These are phyloP conservation scores for Wickerhamomyces sp. DNA, from an alignment of 1,139 yeast species.

Conservation along the genomic window DNA sequence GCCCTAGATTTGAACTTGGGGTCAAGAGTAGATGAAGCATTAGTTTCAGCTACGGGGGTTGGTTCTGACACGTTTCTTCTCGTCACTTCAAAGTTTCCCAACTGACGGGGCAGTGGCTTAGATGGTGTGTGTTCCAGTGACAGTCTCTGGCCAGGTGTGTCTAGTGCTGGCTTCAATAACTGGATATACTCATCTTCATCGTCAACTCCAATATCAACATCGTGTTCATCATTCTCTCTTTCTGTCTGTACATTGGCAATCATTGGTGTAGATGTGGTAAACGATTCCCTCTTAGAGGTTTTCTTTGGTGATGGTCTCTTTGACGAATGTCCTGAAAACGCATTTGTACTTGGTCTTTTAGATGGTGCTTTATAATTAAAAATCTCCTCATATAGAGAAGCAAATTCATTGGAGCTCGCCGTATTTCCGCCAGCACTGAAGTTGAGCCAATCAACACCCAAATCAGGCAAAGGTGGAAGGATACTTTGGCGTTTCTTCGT, in stretches of 20 bases:
- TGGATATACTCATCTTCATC: neutral
- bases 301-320: slow-evolving; percentile 8
- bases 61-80: slow-evolving; percentile 19
- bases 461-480: slow-evolving; percentile 22
- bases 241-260: too few species aligned
- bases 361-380: slow-evolving; percentile 22
- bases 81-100: slow-evolving; percentile 10
- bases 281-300: slow-evolving; percentile 1
- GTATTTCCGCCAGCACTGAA: slow-evolving; percentile 11
- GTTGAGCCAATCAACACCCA: slow-evolving; percentile 21
- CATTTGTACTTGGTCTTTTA: neutral
- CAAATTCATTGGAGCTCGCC: slow-evolving; percentile 21
- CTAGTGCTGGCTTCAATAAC: neutral
- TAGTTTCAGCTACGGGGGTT: slow-evolving; percentile 4
- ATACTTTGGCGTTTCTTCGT: slow-evolving; percentile 19
- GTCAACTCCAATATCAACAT: neutral
- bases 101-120: slow-evolving; percentile 11
- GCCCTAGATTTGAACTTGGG: slow-evolving; percentile 19
- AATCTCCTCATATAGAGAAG: slow-evolving; percentile 29
- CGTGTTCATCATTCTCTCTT: neutral
- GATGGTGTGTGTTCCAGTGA: neutral
- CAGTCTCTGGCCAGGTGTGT: neutral
- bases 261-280: slow-evolving; percentile 1
- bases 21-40: slow-evolving; percentile 17
- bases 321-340: slow-evolving; percentile 4